Evolutionary conservation across 345 rosid species (phyloP), one percentile per base, ranked within the genome.

Genomic region (Aquilaria sinensis): DNA sequence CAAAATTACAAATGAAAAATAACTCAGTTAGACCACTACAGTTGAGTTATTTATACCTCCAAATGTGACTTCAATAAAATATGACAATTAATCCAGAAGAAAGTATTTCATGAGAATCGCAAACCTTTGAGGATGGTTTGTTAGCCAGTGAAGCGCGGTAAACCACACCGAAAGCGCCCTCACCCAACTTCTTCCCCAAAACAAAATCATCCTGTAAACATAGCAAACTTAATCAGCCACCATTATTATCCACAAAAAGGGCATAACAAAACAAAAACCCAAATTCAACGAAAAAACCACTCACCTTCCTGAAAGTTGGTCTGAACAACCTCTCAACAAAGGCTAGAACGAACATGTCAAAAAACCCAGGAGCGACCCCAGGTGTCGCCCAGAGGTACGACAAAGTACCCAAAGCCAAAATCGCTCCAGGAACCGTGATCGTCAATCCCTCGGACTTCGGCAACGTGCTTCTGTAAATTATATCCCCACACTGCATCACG

Each of bases 361-460:
- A 94, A 72, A 94, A 94, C 31, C 95, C 99, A 62, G 99, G 99
- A 73, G 99, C 96, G 4, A 94, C 99, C 9, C 99, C 99, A 58
- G 97, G 99, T 41, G 99, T 94, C 1, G 96, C 97, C 99, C 99
- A 88, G 1, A 94, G 96, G 72, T 94, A 94, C 47, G 97, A 94
- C 13, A 94, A 60, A 74, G 86, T 77, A 64, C 83, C 82, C 43
- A 88, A 79, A 69, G 97, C 99, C 75, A 90, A 77, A 31, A 72
- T 82, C 2, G 80, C 90, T 41, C 99, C 99, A 46, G 96, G 97
- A 6, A 77, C 78, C 30, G 99, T 90, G 45, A 90, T 61, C 30
- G 94, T 86, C 46, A 94, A 65, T 29, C 86, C 97, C 58, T 60
- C 73, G 9, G 96, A 69, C 68, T 90, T 94, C 8, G 99, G 99